Evolutionary conservation across 768 basidiomycete genomes (phyloP).

Genomic region (Crepidotus variabilis): DNA sequence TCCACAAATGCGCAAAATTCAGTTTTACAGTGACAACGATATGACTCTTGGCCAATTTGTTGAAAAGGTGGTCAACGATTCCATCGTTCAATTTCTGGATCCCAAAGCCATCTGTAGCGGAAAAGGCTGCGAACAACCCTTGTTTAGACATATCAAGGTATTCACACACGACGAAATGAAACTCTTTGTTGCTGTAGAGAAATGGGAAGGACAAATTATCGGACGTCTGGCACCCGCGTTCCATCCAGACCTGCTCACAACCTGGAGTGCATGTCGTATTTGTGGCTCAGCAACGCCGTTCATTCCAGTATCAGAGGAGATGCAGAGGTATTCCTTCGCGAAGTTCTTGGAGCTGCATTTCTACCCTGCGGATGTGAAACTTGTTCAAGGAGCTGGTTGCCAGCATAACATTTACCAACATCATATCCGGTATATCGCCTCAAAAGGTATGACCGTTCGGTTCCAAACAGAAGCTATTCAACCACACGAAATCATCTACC

Average conservation of each 20-base stretch:
- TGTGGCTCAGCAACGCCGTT: constrained; percentile 82
- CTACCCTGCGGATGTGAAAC: constrained; percentile 83
- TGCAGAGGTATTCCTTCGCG: constrained; percentile 91
- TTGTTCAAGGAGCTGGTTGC: constrained; percentile 87
- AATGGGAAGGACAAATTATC: constrained; percentile 78
- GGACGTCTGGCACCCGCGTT: constrained; percentile 42
- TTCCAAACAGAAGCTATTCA: constrained; percentile 84
- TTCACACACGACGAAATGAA: constrained; percentile 87
- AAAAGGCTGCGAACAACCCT: constrained; percentile 79
- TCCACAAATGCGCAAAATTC: constrained; percentile 68
- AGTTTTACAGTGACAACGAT: constrained; percentile 92
- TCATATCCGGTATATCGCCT: constrained; percentile 89
- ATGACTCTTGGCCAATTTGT: constrained; percentile 92
- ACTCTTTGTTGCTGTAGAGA: constrained; percentile 82
- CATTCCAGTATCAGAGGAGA: constrained; percentile 86
- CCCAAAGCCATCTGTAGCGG: constrained; percentile 76
- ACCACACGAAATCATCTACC: constrained; percentile 85
- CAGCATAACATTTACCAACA: constrained; percentile 93
- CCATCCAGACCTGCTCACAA: constrained; percentile 77
- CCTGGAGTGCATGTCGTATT: constrained; percentile 85
- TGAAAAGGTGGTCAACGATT: constrained; percentile 70
- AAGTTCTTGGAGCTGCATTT: constrained; percentile 96
- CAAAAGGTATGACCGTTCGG: constrained; percentile 78
- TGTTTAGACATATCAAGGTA: constrained; percentile 83
- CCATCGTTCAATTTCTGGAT: constrained; percentile 64